Conservation (phyloP, 352 stramenopile species). For the Chrysophaeum taylorii region DNA sequence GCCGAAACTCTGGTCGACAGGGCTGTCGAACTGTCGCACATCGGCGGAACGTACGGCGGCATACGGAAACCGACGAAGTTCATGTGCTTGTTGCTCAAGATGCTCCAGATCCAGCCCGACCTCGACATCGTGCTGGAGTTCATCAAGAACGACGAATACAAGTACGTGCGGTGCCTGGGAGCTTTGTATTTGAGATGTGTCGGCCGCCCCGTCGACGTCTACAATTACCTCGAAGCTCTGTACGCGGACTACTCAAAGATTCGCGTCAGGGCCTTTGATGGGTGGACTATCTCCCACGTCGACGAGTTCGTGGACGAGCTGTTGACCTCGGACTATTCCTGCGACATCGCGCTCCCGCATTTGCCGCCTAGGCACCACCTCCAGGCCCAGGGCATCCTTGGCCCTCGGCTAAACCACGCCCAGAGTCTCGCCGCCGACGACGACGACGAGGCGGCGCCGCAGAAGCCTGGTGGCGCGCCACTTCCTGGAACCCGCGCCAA, state of each 20-base stretch:
- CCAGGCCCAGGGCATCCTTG: conserved; percentile 41
- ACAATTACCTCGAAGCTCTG: conserved; percentile 82
- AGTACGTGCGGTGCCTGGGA: conserved; percentile 88
- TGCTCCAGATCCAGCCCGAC: conserved; percentile 93
- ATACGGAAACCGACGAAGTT: conserved; percentile 90
- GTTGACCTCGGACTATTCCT: conserved; percentile 74
- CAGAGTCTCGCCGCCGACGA: not conserved
- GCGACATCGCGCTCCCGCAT: conserved; percentile 81
- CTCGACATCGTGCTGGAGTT: conserved; percentile 85
- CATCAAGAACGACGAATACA: conserved; percentile 94
- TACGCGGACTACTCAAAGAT: conserved; percentile 92
- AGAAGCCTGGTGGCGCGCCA: too few species aligned
- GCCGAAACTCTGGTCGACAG: conserved; percentile 89
- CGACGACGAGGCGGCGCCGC: not conserved
- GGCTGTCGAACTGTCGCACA: conserved; percentile 75
- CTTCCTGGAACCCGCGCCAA: not conserved
- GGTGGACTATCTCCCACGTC: conserved; percentile 70
- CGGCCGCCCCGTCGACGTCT: conserved; percentile 76
- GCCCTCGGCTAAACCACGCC: conserved; percentile 38
- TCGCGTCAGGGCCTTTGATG: conserved; percentile 21
- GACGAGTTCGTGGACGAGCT: conserved; percentile 90
- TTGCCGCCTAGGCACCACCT: conserved; percentile 69
- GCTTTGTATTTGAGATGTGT: conserved; percentile 92
- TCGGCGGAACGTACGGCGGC: conserved; percentile 82
- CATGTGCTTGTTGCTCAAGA: conserved; percentile 93